These are phyloP conservation scores for Kluyveromyces marxianus DNA, from an alignment of 1,139 yeast genomes.

Conservation along the genomic window DNA sequence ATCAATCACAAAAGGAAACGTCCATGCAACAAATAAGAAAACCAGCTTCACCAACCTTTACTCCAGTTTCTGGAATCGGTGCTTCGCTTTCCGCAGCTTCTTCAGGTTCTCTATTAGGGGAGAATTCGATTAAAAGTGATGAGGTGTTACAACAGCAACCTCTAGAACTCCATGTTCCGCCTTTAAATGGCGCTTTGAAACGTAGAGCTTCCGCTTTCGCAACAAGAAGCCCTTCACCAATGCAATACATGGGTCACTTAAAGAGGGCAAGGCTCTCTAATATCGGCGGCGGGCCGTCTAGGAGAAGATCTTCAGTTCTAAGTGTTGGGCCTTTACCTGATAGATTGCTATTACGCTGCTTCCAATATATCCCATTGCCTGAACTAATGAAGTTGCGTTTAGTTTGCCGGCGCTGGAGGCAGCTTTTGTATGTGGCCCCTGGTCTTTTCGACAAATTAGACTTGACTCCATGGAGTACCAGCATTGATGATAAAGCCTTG, in stretches of 20 bases:
- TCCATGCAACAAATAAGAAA: neutral
- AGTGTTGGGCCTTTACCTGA: conserved; percentile 55
- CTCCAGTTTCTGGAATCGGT: neutral
- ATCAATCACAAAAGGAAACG: neutral
- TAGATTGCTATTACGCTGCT: conserved; percentile 43
- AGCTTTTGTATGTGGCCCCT: conserved; percentile 50
- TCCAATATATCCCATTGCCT: conserved; percentile 46
- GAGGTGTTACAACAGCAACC: conserved; percentile 7
- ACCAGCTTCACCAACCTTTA: neutral
- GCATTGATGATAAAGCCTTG: conserved; percentile 50
- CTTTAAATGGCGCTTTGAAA: conserved; percentile 34
- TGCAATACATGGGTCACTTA: conserved; percentile 45
- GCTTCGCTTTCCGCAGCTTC: too few relatives aligned
- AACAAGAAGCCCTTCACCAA: conserved; percentile 7
- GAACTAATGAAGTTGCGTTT: conserved; percentile 49
- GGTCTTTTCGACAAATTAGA: conserved; percentile 45
- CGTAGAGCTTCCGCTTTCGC: conserved; percentile 30
- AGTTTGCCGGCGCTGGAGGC: conserved; percentile 61
- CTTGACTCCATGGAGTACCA: conserved; percentile 52
- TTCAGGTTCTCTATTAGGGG: neutral
- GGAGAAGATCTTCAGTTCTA: conserved; percentile 52
- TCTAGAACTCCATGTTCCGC: conserved; percentile 30
- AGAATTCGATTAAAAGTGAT: neutral
- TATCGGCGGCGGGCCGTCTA: conserved; percentile 32
- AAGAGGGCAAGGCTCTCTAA: conserved; percentile 43